These are phyloP conservation scores for Paecilomyces formosus DNA, from an alignment of 2,329 filamentous ascomycete species.

Conservation along the genomic window DNA sequence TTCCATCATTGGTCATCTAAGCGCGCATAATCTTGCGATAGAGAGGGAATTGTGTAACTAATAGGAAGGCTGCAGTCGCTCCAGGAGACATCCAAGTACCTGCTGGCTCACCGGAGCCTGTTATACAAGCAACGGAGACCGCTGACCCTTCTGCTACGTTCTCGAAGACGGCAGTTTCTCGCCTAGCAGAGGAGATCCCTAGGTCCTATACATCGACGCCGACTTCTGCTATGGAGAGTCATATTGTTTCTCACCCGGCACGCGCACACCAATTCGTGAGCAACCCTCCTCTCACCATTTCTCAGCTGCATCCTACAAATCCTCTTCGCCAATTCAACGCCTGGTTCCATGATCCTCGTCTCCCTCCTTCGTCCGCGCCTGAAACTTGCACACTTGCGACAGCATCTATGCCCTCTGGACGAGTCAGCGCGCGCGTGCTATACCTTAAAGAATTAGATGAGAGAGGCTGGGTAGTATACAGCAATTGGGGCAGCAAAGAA, in stretches of 20 bases:
- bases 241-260: conserved; percentile 29
- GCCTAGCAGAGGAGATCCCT: conserved; percentile 5
- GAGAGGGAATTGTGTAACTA: neutral
- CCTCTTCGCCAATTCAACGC: conserved; percentile 79
- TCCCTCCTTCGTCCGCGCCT: conserved; percentile 59
- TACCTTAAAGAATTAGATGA: conserved; percentile 93
- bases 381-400: conserved; percentile 87
- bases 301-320: conserved; percentile 34
- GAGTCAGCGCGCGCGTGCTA: conserved; percentile 76
- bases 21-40: neutral
- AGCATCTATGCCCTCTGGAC: conserved; percentile 71
- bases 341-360: conserved; percentile 75
- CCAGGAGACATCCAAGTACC: conserved; percentile 31
- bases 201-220: conserved; percentile 30
- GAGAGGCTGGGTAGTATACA: conserved; percentile 82
- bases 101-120: conserved; percentile 7
- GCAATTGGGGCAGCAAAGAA: conserved; percentile 72
- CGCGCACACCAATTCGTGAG: conserved; percentile 37
- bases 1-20: neutral
- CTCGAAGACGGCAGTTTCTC: conserved; percentile 1
- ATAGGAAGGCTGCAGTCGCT: conserved; percentile 24
- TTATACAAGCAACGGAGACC: conserved; percentile 9
- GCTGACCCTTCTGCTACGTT: conserved; percentile 7
- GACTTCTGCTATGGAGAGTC: conserved; percentile 22
- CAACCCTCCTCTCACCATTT: conserved; percentile 34